Evolutionary conservation across 345 rosid genomes (phyloP).

Genomic region (Passiflora organensis): DNA sequence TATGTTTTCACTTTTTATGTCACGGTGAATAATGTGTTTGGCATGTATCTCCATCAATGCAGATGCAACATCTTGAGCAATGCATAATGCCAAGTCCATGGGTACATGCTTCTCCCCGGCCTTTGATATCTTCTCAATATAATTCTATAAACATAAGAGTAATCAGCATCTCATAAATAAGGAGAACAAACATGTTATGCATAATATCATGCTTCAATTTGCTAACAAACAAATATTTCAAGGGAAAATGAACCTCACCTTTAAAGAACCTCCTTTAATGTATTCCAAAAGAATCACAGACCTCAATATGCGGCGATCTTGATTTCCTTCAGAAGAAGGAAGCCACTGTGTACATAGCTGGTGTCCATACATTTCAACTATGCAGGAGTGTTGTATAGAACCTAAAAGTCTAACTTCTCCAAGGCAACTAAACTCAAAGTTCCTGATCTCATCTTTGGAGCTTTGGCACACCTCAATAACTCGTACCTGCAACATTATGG

Average conservation of each 20-base stretch:
- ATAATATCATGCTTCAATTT: neutral
- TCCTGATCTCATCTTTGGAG: slow-evolving; percentile 54
- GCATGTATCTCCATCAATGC: slow-evolving; percentile 81
- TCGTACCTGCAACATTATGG: slow-evolving; percentile 50
- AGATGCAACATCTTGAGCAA: slow-evolving; percentile 70
- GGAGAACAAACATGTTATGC: neutral
- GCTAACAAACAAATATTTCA: neutral
- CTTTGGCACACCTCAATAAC: slow-evolving; percentile 50
- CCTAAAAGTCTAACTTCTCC: slow-evolving; percentile 89
- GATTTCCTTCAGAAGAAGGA: slow-evolving; percentile 49
- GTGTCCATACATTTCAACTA: slow-evolving; percentile 86
- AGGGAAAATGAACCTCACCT: slow-evolving; percentile 37
- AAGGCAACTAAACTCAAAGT: slow-evolving; percentile 72
- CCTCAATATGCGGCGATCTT: slow-evolving; percentile 44
- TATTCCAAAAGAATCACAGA: slow-evolving; percentile 84
- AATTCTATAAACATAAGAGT: slow-evolving; percentile 40
- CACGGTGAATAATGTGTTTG: slow-evolving; percentile 88
- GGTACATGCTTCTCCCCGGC: slow-evolving; percentile 63
- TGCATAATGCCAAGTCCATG: slow-evolving; percentile 51
- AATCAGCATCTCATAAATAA: neutral
- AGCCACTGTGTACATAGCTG: slow-evolving; percentile 72
- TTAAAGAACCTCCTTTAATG: slow-evolving; percentile 76
- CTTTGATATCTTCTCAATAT: slow-evolving; percentile 58
- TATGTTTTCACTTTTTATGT: slow-evolving; percentile 88
- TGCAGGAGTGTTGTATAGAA: slow-evolving; percentile 69